A percentile compares a stretch with the other conserved stretches of the same genome.
Evolutionary conservation across 345 rosid genomes (phyloP).

Genomic region (Ailanthus altissimus): DNA sequence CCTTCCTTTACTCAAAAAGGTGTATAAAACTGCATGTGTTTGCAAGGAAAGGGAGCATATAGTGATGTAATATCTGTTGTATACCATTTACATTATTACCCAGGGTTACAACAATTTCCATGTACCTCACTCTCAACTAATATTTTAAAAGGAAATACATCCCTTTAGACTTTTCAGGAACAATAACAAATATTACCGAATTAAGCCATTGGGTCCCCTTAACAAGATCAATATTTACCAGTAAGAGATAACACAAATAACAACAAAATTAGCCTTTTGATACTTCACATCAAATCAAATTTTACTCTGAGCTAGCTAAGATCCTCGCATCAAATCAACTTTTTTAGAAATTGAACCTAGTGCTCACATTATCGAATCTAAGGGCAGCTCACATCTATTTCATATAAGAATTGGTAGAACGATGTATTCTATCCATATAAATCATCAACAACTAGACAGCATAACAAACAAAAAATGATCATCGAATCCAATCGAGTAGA

Average conservation of each 20-base stretch:
- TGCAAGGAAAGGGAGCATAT: neutral
- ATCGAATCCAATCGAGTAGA: neutral
- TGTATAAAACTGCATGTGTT: neutral
- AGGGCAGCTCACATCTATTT: neutral
- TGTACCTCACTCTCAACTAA: neutral
- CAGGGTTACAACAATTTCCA: neutral
- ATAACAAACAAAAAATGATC: neutral
- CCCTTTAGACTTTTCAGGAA: neutral
- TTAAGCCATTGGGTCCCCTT: neutral
- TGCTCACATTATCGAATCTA: neutral
- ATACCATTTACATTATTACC: neutral
- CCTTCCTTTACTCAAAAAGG: neutral
- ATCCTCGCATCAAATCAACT: constrained; percentile 10
- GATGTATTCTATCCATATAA: neutral
- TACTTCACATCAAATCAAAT: neutral
- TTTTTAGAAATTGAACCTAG: neutral
- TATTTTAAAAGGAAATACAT: neutral
- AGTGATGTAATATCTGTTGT: neutral
- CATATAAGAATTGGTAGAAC: neutral
- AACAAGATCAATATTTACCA: neutral
- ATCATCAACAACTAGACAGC: neutral
- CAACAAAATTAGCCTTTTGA: neutral
- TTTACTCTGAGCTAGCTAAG: neutral
- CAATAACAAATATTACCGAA: neutral
- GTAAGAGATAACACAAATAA: neutral